Evolutionary conservation across 164 flowering plant species (phyloP), one percentile per base, ranked within the genome.

Genomic region (Vitis cinerea): DNA sequence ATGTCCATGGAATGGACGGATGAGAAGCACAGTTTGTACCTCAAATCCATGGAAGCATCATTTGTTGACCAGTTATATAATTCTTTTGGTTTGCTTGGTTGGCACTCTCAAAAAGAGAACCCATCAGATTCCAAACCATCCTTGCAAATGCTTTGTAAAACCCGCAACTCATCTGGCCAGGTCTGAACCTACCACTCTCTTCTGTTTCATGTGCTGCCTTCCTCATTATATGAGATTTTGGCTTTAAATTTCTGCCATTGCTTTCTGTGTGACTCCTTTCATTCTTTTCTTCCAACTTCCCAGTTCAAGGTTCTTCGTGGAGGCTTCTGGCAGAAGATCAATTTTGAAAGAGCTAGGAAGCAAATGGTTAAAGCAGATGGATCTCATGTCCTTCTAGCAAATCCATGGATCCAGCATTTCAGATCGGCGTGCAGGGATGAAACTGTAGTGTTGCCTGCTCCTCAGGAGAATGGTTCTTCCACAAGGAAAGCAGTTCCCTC

Each of bases 21-120:
- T 74, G 94, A 93, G 93, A 93, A 91, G 81, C 98, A 93, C 76
- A 82, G 83, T 52, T 70, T 83, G 72, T 93, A 86, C 71, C 91
- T 93, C 61, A 84, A 86, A 66, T 88, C 88, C 66, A 91, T 93
- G 81, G 98, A 93, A 80, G 83, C 92, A 37, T 85, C 94, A 5
- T 93, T 91, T 73, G 93, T 89, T 5, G 71, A 84, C 61, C 86
- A 90, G 63, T 71, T 93, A 47, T 77, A 83, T 68, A 58, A 73
- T 70, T 81, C 90, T 10, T 12, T 67, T 61, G 83, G 78, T 72
- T 57, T 71, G 31, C 75, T 59, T 60, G 78, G 77, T 19, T 53
- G 75, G 76, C 29, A 59, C 44, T 68, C 84, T 9, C 66, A 65
- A 50, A 74, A 70, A 50, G 64, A 67, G 61, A 67, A 68, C 48